Evolutionary conservation across 495 filamentous ascomycete genomes (phyloP), one percentile per base, ranked within the genome.

Genomic region (Aspergillus diversus): DNA sequence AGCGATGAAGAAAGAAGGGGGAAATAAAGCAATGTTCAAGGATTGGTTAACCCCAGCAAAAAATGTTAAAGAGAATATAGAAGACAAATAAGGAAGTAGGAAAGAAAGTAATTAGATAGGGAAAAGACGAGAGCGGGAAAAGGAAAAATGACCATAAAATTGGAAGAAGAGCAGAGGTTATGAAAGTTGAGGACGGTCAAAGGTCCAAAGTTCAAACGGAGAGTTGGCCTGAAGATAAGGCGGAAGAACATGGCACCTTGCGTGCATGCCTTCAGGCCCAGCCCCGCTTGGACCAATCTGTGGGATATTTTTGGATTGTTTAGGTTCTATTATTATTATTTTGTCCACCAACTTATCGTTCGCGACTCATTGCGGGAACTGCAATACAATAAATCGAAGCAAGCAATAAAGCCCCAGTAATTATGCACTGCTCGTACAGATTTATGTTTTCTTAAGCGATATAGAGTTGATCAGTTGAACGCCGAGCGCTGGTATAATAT

Each of bases 151-250:
- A 60, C 6, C 27, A 17, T 17, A 33, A 55, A 34, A 21, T 17
- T 42, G 31, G n/a, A 49, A 49, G 54, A 37, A 1, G 13, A 16
- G 33, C 33, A 39, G 21, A 53, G 33, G n/a, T 47, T 57, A 47
- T 58, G 39, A 48, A 48, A 31, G 43, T 12, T 37, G n/a, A 52
- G 46, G 48, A 56, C 48, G 59, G 54, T 37, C 11, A 59, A n/a
- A 32, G n/a, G 59, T 13, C 63, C 50, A 50, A 59, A 27, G 49
- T 55, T 17, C 42, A 66, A 65, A 70, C 35, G 61, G 54, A 66
- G 61, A 69, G 67, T 68, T 71, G 69, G 69, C 70, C 63, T 70
- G 70, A 63, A 66, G 61, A 61, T 63, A 66, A 63, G 37, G 59
- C 66, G 67, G 64, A 65, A 62, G 59, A 61, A 57, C 56, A 55